Conservation (phyloP, 1,284 basidiomycete species). For the Puccinia horiana region DNA sequence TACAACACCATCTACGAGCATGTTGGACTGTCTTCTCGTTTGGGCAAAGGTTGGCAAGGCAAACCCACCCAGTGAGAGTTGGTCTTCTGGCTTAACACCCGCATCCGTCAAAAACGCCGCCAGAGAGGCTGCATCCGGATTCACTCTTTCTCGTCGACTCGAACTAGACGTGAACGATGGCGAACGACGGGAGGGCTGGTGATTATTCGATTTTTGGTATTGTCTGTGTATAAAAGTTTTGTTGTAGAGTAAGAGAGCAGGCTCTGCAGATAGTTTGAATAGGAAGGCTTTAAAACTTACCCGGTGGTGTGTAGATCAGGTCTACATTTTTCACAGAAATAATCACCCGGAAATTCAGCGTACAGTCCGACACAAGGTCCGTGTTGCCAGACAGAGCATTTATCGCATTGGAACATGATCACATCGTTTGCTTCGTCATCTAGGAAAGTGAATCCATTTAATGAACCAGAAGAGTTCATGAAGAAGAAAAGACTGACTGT, state of each 20-base stretch:
- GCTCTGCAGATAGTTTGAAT: not conserved
- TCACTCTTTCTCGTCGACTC: constrained; percentile 22
- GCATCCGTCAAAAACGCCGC: constrained; percentile 40
- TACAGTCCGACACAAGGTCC: constrained; percentile 93
- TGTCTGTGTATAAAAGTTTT: not conserved
- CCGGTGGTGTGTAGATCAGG: constrained; percentile 72
- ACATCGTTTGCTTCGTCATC: constrained; percentile 68
- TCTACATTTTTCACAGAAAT: constrained; percentile 90
- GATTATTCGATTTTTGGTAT: constrained; percentile 33
- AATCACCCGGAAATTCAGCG: constrained; percentile 64
- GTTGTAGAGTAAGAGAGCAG: constrained; percentile 48
- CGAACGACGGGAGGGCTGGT: not conserved
- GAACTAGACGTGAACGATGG: constrained; percentile 25
- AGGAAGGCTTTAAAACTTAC: constrained; percentile 29
- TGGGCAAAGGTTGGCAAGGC: constrained; percentile 37
- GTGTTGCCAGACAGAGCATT: constrained; percentile 97
- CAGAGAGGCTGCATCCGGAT: constrained; percentile 32
- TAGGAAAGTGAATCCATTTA: constrained; percentile 58
- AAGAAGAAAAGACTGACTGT: constrained; percentile 25
- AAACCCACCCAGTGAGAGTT: constrained; percentile 34
- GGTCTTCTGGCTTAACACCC: constrained; percentile 37
- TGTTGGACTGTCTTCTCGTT: constrained; percentile 33
- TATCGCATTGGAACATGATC: constrained; percentile 95
- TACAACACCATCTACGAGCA: constrained; percentile 14
- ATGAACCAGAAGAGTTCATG: not conserved